phyloP scores from a whole-genome alignment of 2,329 filamentous ascomycete genomes.

The Dryadomyces quercus-mongolicae region DNA sequence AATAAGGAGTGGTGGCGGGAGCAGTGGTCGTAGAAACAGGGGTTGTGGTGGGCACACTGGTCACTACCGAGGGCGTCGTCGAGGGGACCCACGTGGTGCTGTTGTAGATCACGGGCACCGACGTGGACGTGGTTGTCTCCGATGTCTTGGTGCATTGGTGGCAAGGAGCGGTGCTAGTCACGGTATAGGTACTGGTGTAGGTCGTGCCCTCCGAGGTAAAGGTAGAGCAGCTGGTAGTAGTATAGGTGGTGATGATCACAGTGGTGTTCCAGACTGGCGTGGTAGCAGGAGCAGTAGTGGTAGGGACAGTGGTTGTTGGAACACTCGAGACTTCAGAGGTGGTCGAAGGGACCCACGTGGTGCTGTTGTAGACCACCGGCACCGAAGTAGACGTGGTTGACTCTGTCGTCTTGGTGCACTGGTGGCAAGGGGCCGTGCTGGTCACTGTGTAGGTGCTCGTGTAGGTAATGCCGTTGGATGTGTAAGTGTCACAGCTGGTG shows the following conservation, averaged over 20 bases:
- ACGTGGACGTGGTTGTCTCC: background rate
- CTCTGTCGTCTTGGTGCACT: background rate
- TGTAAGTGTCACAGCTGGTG: background rate
- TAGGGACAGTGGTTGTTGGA: background rate
- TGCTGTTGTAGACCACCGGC: background rate
- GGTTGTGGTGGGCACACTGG: background rate
- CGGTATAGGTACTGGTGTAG: conserved; percentile 4
- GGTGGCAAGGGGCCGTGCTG: background rate
- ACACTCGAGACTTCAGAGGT: no score
- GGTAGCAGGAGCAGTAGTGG: background rate
- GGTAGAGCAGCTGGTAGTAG: background rate
- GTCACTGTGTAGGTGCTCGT: conserved; percentile 3
- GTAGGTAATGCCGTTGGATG: conserved; percentile 5
- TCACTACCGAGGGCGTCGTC: no score
- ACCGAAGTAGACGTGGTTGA: background rate
- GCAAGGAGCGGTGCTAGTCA: background rate
- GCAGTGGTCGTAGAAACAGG: conserved; percentile 2
- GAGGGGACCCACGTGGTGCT: background rate
- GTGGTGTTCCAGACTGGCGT: background rate
- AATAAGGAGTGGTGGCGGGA: background rate
- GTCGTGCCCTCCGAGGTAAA: conserved; percentile 3
- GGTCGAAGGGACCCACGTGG: background rate
- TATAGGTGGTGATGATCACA: conserved; percentile 1
- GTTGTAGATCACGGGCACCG: background rate
- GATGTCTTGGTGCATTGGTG: background rate